These are phyloP conservation scores for Drosera spatulata DNA, from an alignment of 179 eudicot species.

Conservation along the genomic window DNA sequence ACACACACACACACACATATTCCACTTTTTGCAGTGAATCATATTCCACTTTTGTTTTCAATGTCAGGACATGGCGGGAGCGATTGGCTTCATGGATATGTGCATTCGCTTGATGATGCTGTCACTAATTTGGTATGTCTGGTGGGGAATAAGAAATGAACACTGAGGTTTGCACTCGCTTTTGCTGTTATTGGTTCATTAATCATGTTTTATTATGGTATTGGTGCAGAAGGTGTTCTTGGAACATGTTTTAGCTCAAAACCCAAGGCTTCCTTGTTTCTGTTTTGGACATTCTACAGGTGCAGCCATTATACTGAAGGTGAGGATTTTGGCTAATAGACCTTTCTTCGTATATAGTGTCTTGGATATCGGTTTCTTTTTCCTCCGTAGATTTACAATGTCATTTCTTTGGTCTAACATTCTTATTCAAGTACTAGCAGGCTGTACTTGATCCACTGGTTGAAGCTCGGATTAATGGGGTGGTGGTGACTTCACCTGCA, in stretches of 20 bases:
- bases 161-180: neutral
- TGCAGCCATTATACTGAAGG: constrained; percentile 77
- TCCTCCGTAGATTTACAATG: neutral
- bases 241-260: constrained; percentile 40
- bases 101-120: constrained; percentile 66
- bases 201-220: neutral
- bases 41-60: neutral
- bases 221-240: constrained; percentile 48
- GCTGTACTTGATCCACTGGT: constrained; percentile 66
- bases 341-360: neutral
- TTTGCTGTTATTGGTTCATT: neutral
- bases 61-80: constrained; percentile 82
- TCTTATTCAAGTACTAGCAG: constrained; percentile 16
- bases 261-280: constrained; percentile 63
- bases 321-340: constrained; percentile 8
- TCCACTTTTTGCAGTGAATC: neutral
- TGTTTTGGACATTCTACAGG: constrained; percentile 91
- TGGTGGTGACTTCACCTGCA: constrained; percentile 79
- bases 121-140: constrained; percentile 48
- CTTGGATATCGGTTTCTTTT: neutral
- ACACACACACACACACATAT: too few species aligned
- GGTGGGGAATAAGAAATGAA: neutral
- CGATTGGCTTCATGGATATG: constrained; percentile 84
- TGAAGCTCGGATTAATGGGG: constrained; percentile 32
- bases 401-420: neutral